Evolutionary conservation across 768 basidiomycete species (phyloP), one percentile per base, ranked within the genome.

Genomic region (Postia placenta): DNA sequence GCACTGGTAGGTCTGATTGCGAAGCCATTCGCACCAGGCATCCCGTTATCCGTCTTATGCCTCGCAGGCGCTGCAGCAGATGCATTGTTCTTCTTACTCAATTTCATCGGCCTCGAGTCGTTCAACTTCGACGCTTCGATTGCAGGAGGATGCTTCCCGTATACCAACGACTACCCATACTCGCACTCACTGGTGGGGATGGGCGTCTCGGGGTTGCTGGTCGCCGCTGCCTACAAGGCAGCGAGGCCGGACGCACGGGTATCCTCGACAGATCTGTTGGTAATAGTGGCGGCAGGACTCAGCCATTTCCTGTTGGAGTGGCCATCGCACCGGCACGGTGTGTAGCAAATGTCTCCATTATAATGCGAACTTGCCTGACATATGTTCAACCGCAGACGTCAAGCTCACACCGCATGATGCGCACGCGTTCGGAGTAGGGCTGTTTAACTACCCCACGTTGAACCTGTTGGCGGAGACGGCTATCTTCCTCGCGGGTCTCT

Each of bases 251-350:
- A 42, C 17, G 54, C 59, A 11, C 60, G 53, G 4, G 58, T 59
- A 5, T 49, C 56, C 1, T 33, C 47, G 27, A 54, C 54, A 19
- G 60, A 65, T 27, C 45, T 54, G 26, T 53, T 44, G 1, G 45
- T 53, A n/a, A 56, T 64, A 15, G 42, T 63, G 1, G 51, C 53
- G 2, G 52, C 56, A 1, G 48, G 53, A 3, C 45, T 58, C 23
- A 63, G 60, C 44, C 64, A 64, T 44, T 64, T 64, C 58, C 48
- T 66, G 15, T 49, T 65, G n/a, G 61, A 65, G 43, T 53, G 58
- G 57, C 60, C 64, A 1, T 54, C 59, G 11, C 66, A 65, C 48
- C 62, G 64, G 19, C 17, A 53, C 17, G 59, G 63, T 57, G 24
- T n/a, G 53, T 50, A 5, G n/a, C n/a, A n/a, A n/a, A n/a, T n/a